Evolutionary conservation across 257 asterid species (phyloP), one percentile per base, ranked within the genome.

Genomic region (Nicotiana undulata): DNA sequence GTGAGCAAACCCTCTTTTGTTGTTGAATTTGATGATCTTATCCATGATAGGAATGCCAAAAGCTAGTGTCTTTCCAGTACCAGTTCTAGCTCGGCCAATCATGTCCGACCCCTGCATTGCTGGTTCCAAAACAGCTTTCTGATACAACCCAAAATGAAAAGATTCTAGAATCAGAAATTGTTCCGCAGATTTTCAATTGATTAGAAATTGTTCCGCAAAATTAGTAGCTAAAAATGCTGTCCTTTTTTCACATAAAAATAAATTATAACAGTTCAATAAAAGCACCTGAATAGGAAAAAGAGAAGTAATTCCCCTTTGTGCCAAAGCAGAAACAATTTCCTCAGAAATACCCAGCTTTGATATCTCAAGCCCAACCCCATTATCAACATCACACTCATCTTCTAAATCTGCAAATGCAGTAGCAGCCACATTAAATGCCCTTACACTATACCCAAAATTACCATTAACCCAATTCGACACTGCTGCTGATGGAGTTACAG

Each of bases 61-160:
- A 80, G 99, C 99, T 66, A 95, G 89, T 15, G 98, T 95, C 89
- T 95, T 95, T 85, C 99, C 99, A 0, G 99, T 95, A 81, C 98
- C 99, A 0, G 98, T 93, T 85, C 97, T 88, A 75, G 98, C 99
- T 53, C 99, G 90, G 79, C 98, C 97, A 60, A 95, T 95, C 98
- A 95, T 89, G 82, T 95, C 97, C 1, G 90, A 91, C 15, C 99
- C 99, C 84, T 90, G 89, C 98, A 93, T 92, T 32, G 98, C 99
- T 5, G 99, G 99, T 80, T 91, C 97, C 79, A 95, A 77, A 79
- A 95, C 99, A 63, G 97, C 99, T 82, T 89, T 91, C 98, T 95
- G 87, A 95, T 64, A 85, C 60, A 78, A 26, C 59, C 81, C 79
- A 40, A 91, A 90, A 82, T 90, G 93, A 85, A 93, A 84, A 77